Percentiles rank a stretch among this genome's conserved stretches.
Conservation (phyloP, 2,329 filamentous ascomycete species). For the Drechslerella coelobrocha region DNA sequence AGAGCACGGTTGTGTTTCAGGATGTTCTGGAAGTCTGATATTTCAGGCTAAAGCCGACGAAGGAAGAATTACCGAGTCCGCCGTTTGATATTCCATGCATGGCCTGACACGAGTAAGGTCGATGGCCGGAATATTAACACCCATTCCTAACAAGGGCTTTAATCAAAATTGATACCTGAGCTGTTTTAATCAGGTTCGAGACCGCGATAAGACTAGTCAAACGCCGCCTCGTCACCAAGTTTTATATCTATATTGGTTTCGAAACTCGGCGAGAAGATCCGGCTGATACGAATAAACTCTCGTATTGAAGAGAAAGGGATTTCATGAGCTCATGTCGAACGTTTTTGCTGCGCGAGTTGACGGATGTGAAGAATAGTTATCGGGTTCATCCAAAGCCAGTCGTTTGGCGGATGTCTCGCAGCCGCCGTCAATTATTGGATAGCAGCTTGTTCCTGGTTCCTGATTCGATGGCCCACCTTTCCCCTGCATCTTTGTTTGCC, state of each 20-base stretch:
- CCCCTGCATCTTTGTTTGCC: conserved; percentile 43
- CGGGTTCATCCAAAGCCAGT: conserved; percentile 37
- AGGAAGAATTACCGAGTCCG: conserved; percentile 27
- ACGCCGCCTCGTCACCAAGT: background rate
- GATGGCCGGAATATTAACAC: conserved; percentile 45
- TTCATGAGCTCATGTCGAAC: conserved; percentile 15
- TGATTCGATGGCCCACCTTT: conserved; percentile 50
- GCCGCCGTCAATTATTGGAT: conserved; percentile 22
- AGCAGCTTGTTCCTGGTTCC: conserved; percentile 20
- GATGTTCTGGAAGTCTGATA: conserved; percentile 45
- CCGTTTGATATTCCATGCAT: conserved; percentile 4
- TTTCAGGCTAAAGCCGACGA: conserved; percentile 39
- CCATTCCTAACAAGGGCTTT: conserved; percentile 22
- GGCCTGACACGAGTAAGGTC: conserved; percentile 17
- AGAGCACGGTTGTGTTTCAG: conserved; percentile 45
- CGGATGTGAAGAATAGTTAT: conserved; percentile 5
- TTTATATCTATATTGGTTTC: background rate
- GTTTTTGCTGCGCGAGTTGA: background rate
- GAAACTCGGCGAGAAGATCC: conserved; percentile 10
- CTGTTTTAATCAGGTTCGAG: conserved; percentile 22
- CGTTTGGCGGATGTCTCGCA: conserved; percentile 38
- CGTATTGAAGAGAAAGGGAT: background rate
- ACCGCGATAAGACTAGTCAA: background rate
- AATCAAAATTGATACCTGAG: conserved; percentile 37
- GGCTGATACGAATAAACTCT: conserved; percentile 15